Evolutionary conservation across 2,329 filamentous ascomycete species (phyloP), one percentile per base, ranked within the genome.

Genomic region (Fusarium napiforme): DNA sequence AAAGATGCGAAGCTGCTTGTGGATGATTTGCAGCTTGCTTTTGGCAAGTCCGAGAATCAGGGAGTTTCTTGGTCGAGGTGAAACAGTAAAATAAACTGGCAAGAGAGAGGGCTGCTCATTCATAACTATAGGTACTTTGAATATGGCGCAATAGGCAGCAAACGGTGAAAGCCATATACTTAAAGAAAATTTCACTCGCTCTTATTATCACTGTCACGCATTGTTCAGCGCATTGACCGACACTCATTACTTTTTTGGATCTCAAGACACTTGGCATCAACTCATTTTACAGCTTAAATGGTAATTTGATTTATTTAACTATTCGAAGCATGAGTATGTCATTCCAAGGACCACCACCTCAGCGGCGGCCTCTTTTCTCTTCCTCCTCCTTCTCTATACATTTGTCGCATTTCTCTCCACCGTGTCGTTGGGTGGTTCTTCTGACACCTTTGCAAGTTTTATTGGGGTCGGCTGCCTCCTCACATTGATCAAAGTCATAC

Each of bases 61-160:
- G 0, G 23, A 28, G 15, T 4, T 16, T 12, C 2, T 2, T 8
- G 1, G 15, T 8, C 26, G 12, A 9, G 21, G 21, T 7, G 21
- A 9, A 57, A 2, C 2, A 30, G 19, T 9, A 14, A 18, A 18
- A 9, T n/a, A 7, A 10, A 16, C 12, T 12, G 5, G 9, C 8
- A 10, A 23, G 18, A 7, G 4, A 18, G 16, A 23, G 4, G 6
- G 8, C n/a, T 18, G 5, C 15, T 2, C 19, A 26, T 26, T 53
- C 23, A 37, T 18, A 9, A 14, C 18, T 26, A 7, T 6, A 21
- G 7, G 3, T 6, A 21, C 4, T 14, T 28, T 28, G 11, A 40
- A 5, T 14, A n/a, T 12, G 2, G 2, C 23, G 5, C 5, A 2
- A 21, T 7, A 18, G 23, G 2, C 4, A 36, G 16, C n/a, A 4